Base-by-base conservation (phyloP, 139 green algal species). In the Chlamydomonas eustigma region DNA sequence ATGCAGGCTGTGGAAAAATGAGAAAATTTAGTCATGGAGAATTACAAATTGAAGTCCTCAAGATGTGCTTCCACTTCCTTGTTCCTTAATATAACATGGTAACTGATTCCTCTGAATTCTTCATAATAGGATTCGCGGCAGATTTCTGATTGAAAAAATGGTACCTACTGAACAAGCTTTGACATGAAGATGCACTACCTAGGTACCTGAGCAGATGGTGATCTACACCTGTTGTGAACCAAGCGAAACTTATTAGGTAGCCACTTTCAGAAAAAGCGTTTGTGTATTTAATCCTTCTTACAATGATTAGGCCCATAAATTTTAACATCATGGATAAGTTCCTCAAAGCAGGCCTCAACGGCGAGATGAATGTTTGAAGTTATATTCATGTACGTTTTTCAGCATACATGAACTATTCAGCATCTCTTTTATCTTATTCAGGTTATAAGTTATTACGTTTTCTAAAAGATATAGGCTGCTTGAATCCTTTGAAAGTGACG, bases 1-100 rank as follows among this genome's bases (percentile, higher is more conserved):
- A 69, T 88, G 38, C 32, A 95, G 39, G 63, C 87, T 94, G 83
- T 8, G 52, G 12, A 58, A 58, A 58, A 58, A 58, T 18, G 12
- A 58, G 12, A 58, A 58, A 58, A 58, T 28, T 58, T 12, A 28
- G 44, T n/a, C n/a, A n/a, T n/a, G 44, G 44, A 18, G 18, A 58
- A 58, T 12, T 58, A 18, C 12, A 58, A 18, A 58, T 18, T 58
- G 44, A 12, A 58, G 44, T 18, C 18, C 44, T 58, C 44, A 18
- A 58, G 44, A 58, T 58, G 44, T 58, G 44, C 44, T 58, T 12
- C 12, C 44, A 58, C 44, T 58, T 58, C 44, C 18, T 12, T 12
- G 44, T 18, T 58, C 12, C 18, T 58, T 58, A 12, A 18, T 58
- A 28, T 58, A 12, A 12, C 18, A 12, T 58, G 44, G 44, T 18